Evolutionary conservation across 2,329 filamentous ascomycete species (phyloP).

Genomic region (Aureobasidium uvarum): DNA sequence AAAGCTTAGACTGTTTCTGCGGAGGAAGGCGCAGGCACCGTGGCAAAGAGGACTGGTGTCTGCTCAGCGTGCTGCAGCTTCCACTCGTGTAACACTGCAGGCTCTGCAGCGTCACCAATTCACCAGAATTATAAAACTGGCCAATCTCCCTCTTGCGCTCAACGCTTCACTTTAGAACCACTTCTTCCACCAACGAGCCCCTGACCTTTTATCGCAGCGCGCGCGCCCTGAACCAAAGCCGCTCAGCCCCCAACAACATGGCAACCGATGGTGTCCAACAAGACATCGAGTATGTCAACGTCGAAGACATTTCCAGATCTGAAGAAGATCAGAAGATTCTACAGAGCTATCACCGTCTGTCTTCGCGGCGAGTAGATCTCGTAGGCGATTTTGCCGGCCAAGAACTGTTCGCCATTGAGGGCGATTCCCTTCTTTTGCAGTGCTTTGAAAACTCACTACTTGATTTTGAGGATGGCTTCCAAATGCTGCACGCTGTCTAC

Average conservation of each 20-base stretch:
- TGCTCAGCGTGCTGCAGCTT: slow-evolving; percentile 22
- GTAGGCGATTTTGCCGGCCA: slow-evolving; percentile 74
- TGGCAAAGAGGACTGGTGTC: slow-evolving; percentile 8
- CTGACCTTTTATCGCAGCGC: background rate
- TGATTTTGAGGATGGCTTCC: slow-evolving; percentile 66
- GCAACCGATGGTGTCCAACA: slow-evolving; percentile 15
- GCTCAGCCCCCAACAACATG: slow-evolving; percentile 5
- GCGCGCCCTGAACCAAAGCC: background rate
- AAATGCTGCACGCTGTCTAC: slow-evolving; percentile 69
- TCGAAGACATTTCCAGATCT: slow-evolving; percentile 17
- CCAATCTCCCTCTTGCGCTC: slow-evolving; percentile 1
- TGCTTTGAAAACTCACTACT: slow-evolving; percentile 62
- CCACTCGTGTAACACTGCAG: slow-evolving; percentile 19
- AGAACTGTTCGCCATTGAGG: slow-evolving; percentile 70
- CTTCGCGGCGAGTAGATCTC: slow-evolving; percentile 58
- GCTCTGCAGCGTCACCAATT: slow-evolving; percentile 4
- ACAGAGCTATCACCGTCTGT: slow-evolving; percentile 43
- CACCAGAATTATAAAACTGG: slow-evolving; percentile 18
- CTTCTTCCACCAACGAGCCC: background rate
- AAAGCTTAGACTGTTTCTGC: slow-evolving; percentile 2
- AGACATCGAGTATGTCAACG: slow-evolving; percentile 24
- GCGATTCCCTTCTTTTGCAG: slow-evolving; percentile 67
- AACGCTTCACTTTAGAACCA: slow-evolving; percentile 1
- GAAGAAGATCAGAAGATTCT: slow-evolving; percentile 6
- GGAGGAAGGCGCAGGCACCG: slow-evolving; percentile 2